Conservation (phyloP, 495 filamentous ascomycete species). For the Friedmanniomyces simplex region DNA sequence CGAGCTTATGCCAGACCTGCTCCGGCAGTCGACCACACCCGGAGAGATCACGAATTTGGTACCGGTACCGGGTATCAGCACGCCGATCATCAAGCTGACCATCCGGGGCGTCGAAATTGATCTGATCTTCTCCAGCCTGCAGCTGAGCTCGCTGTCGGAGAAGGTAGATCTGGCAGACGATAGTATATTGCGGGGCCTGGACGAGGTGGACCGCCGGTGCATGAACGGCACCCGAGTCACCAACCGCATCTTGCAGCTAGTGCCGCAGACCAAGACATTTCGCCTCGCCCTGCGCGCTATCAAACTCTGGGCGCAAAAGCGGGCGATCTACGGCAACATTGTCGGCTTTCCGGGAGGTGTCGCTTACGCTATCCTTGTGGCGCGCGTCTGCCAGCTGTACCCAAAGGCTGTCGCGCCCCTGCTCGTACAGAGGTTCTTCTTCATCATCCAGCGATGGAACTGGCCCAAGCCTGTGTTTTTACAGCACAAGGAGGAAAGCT, state of each 20-base stretch:
- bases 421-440: slow-evolving; percentile 86
- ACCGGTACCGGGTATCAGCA: slow-evolving; percentile 76
- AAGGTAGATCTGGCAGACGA: slow-evolving; percentile 71
- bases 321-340: slow-evolving; percentile 89
- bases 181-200: slow-evolving; percentile 70
- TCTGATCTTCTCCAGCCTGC: slow-evolving; percentile 78
- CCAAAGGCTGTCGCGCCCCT: slow-evolving; percentile 78
- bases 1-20: slow-evolving; percentile 64
- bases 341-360: slow-evolving; percentile 95
- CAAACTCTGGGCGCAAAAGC: slow-evolving; percentile 90
- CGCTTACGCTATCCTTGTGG: slow-evolving; percentile 95
- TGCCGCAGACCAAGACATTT: slow-evolving; percentile 83
- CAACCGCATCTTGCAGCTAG: slow-evolving; percentile 76
- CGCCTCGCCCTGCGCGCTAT: slow-evolving; percentile 77
- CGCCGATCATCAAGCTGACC: slow-evolving; percentile 93
- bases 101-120: slow-evolving; percentile 86
- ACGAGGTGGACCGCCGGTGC: slow-evolving; percentile 75
- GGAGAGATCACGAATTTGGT: slow-evolving; percentile 78
- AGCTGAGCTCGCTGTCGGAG: slow-evolving; percentile 56
- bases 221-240: slow-evolving; percentile 90
- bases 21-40: slow-evolving; percentile 59
- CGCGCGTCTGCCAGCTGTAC: slow-evolving; percentile 93
- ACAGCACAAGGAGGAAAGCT: slow-evolving; percentile 77
- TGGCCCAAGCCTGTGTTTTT: slow-evolving; percentile 89
- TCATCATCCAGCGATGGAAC: slow-evolving; percentile 78